phyloP scores from a whole-genome alignment of 805 yeast genomes.

The Candida sithepensis region DNA sequence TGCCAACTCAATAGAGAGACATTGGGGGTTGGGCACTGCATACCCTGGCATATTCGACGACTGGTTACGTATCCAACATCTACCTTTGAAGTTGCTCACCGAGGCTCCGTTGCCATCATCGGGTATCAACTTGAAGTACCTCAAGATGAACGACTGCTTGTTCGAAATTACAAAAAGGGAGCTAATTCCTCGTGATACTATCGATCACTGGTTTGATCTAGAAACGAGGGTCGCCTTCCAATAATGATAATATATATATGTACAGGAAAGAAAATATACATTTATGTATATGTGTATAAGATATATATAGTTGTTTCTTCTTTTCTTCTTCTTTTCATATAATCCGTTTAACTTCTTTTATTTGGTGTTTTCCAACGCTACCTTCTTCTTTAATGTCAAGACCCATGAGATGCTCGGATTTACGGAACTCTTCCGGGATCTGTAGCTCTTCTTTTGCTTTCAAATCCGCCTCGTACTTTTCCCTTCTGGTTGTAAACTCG shows the following conservation, averaged over 20 bases:
- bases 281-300: no score
- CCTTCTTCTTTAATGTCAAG: neutral
- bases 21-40: slow-evolving; percentile 51
- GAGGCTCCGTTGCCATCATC: slow-evolving; percentile 6
- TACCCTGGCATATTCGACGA: slow-evolving; percentile 54
- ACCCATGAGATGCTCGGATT: neutral
- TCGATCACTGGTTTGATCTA: slow-evolving; percentile 44
- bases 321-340: no score
- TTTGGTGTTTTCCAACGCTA: slow-evolving; percentile 1
- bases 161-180: slow-evolving; percentile 36
- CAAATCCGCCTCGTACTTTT: neutral
- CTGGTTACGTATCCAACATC: slow-evolving; percentile 54
- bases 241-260: slow-evolving; percentile 5
- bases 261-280: neutral
- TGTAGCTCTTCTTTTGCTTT: neutral
- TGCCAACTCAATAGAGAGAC: slow-evolving; percentile 48
- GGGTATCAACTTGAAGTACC: slow-evolving; percentile 31
- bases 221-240: slow-evolving; percentile 17
- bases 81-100: slow-evolving; percentile 39
- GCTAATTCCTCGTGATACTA: slow-evolving; percentile 41
- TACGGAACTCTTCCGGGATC: neutral
- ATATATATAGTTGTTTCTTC: no score
- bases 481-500: slow-evolving; percentile 1
- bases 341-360: slow-evolving; percentile 9
- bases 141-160: slow-evolving; percentile 47